These are phyloP conservation scores for Aphanomyces invadans DNA, from an alignment of 352 stramenopile species.

Conservation along the genomic window DNA sequence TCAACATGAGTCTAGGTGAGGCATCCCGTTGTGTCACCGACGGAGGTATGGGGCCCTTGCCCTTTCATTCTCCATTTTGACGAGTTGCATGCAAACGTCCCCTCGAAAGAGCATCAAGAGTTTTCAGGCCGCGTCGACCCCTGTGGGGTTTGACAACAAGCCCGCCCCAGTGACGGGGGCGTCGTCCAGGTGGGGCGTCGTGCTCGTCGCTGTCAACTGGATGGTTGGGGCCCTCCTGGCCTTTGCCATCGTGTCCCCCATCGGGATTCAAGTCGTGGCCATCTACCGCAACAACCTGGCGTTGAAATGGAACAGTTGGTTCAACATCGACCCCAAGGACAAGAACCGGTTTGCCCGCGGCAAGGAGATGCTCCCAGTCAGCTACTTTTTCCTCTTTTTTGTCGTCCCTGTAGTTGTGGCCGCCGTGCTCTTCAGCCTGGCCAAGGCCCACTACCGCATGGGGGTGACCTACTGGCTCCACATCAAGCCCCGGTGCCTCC, in stretches of 20 bases:
- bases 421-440: slow-evolving; percentile 35
- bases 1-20: no score
- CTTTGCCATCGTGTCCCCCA: background rate
- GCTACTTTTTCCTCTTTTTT: slow-evolving; percentile 40
- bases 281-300: background rate
- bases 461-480: slow-evolving; percentile 32
- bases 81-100: background rate
- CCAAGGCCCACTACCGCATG: slow-evolving; percentile 25
- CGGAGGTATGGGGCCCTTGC: no score
- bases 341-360: slow-evolving; percentile 25
- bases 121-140: background rate
- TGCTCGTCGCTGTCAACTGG: background rate
- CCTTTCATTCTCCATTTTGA: background rate
- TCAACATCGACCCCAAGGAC: slow-evolving; percentile 17
- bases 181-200: background rate
- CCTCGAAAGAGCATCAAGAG: slow-evolving; percentile 5
- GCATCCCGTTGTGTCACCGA: no score
- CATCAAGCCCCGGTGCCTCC: slow-evolving; percentile 33
- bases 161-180: background rate
- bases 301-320: slow-evolving; percentile 14
- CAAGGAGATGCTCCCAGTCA: slow-evolving; percentile 45
- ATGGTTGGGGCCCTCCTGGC: background rate
- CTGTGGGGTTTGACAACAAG: background rate
- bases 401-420: slow-evolving; percentile 36
- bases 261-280: background rate